Evolutionary conservation across 176 grass and related monocot genomes (phyloP).

Genomic region (Aegilops tauschii): DNA sequence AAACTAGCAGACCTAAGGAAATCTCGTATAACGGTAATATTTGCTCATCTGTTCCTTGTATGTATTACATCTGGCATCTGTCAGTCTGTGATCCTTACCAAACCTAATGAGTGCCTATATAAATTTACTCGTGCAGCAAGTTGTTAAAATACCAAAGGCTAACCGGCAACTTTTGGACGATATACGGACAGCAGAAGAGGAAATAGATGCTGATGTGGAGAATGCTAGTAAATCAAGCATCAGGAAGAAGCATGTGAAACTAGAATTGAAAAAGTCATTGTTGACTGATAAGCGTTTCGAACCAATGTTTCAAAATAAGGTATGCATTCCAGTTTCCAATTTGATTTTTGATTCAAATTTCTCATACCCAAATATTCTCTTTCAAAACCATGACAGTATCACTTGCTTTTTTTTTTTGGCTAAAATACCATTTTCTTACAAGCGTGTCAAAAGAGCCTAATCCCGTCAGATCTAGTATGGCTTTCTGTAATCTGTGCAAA

Average conservation of each 20-base stretch:
- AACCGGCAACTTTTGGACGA: conserved; percentile 61
- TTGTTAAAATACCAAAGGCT: conserved; percentile 72
- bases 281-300: conserved; percentile 63
- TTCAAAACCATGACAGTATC: not conserved
- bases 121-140: conserved; percentile 43
- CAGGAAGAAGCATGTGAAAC: conserved; percentile 64
- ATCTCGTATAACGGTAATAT: conserved; percentile 75
- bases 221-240: conserved; percentile 47
- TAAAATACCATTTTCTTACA: not conserved
- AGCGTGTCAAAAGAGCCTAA: not conserved
- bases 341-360: not conserved
- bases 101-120: not conserved
- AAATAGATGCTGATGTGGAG: conserved; percentile 47
- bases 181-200: conserved; percentile 49
- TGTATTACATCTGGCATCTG: not conserved
- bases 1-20: conserved; percentile 59
- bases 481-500: too few species aligned
- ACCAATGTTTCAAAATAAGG: conserved; percentile 68
- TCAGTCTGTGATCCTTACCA: not conserved
- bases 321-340: conserved; percentile 3
- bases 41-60: conserved; percentile 9
- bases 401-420: not conserved
- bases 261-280: conserved; percentile 37
- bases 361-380: not conserved
- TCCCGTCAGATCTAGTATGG: not conserved